A percentile compares a stretch with the other conserved stretches of the same genome.
phyloP scores from a whole-genome alignment of 768 basidiomycete genomes.

The Porpolomopsis calyptriformis region DNA sequence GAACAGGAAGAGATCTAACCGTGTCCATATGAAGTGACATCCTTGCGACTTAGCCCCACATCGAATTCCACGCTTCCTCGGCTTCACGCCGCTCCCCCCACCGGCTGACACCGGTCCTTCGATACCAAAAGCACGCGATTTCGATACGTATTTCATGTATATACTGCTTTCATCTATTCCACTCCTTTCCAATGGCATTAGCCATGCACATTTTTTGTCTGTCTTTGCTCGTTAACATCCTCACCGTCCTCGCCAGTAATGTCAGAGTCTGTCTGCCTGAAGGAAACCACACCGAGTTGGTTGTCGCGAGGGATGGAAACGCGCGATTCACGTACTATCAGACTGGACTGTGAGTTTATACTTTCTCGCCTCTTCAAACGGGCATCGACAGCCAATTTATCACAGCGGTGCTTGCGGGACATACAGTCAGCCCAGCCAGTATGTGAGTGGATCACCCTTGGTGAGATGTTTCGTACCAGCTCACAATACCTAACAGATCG shows the following conservation, averaged over 20 bases:
- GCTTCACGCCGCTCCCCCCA: no score
- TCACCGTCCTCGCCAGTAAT: not conserved
- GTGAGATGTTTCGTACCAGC: not conserved
- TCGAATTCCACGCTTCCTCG: no score
- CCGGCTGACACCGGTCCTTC: no score
- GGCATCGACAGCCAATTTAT: constrained; percentile 1
- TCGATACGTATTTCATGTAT: no score
- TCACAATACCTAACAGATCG: constrained; percentile 23
- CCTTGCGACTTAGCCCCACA: not conserved
- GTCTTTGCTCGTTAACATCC: not conserved
- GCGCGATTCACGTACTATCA: constrained; percentile 19
- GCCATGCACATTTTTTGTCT: not conserved
- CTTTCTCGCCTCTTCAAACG: constrained; percentile 1
- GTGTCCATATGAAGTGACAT: not conserved
- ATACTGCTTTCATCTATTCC: no score
- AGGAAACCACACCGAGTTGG: not conserved
- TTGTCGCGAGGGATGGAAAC: constrained; percentile 9
- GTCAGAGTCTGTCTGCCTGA: constrained; percentile 1
- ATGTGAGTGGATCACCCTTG: constrained; percentile 18
- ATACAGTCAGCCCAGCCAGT: constrained; percentile 19
- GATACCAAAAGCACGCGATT: no score
- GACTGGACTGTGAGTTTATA: constrained; percentile 19
- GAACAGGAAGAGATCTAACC: not conserved
- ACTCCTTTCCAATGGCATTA: no score
- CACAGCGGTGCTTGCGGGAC: constrained; percentile 35